Conservation (phyloP, 495 filamentous ascomycete genomes). For the Hypomontagnella submonticulosa region DNA sequence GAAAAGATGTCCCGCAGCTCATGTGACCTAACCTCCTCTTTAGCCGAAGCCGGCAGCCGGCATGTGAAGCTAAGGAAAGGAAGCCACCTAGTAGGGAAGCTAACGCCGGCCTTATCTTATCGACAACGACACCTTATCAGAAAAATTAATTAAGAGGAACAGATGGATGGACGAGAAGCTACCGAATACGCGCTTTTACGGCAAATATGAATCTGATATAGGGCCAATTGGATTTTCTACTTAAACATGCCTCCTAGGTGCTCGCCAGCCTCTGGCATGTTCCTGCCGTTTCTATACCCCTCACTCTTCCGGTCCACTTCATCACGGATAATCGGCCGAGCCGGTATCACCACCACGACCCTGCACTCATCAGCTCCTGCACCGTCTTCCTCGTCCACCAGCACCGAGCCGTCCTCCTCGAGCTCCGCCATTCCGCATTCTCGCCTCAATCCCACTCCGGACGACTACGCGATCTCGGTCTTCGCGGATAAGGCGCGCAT, state of each 20-base stretch:
- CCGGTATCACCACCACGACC: slow-evolving; percentile 43
- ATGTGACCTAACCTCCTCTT: slow-evolving; percentile 33
- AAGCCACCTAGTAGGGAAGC: background rate
- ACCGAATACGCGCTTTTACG: slow-evolving; percentile 8
- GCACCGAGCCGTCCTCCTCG: slow-evolving; percentile 44
- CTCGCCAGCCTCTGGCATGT: slow-evolving; percentile 54
- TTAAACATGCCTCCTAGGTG: slow-evolving; percentile 60
- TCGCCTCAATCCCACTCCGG: slow-evolving; percentile 79
- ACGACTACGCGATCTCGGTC: slow-evolving; percentile 81
- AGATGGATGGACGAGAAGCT: background rate
- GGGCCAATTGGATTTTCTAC: background rate
- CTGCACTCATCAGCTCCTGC: slow-evolving; percentile 34
- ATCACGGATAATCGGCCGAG: slow-evolving; percentile 37
- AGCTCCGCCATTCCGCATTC: slow-evolving; percentile 56
- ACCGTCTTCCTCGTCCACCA: slow-evolving; percentile 43
- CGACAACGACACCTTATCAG: slow-evolving; percentile 29
- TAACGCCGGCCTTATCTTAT: slow-evolving; percentile 38
- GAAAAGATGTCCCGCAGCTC: slow-evolving; percentile 43
- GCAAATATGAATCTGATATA: slow-evolving; percentile 28
- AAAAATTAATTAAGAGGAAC: slow-evolving; percentile 4
- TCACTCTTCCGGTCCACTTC: slow-evolving; percentile 56
- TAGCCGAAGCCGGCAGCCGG: slow-evolving; percentile 43
- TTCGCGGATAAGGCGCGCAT: slow-evolving; percentile 89
- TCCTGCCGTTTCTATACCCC: slow-evolving; percentile 76
- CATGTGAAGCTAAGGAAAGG: slow-evolving; percentile 16